A percentile compares a stretch with the other conserved stretches of the same genome.
Conservation (phyloP, 257 asterid genomes). For the Linaria vulgaris region DNA sequence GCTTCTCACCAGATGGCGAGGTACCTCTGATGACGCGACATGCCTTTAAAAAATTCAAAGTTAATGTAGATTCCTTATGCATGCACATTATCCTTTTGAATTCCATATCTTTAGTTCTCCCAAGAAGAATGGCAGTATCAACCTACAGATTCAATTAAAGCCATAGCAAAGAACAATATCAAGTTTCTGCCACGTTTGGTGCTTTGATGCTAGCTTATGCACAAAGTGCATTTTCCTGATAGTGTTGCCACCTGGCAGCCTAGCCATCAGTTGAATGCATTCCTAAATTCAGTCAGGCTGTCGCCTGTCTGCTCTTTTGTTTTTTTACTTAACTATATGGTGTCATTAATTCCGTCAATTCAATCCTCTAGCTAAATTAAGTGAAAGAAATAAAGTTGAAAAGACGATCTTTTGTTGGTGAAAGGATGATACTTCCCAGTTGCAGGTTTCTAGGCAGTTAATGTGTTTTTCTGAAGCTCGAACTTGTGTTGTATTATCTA, state of each 20-base stretch:
- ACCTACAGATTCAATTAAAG: conserved; percentile 2
- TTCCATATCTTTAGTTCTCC: not conserved
- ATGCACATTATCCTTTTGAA: conserved; percentile 2
- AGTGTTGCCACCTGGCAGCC: not conserved
- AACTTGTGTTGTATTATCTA: not conserved
- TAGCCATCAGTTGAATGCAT: not conserved
- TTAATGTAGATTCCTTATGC: conserved; percentile 15
- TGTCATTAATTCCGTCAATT: not conserved
- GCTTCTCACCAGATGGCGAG: conserved; percentile 99
- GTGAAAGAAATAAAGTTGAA: not conserved
- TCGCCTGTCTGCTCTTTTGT: not conserved
- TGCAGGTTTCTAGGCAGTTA: not conserved
- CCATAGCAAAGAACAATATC: conserved; percentile 15
- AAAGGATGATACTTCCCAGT: conserved; percentile 1
- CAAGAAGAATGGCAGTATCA: conserved; percentile 15
- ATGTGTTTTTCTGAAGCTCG: not conserved
- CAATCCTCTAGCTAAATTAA: not conserved
- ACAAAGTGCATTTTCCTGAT: not conserved
- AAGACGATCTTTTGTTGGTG: not conserved
- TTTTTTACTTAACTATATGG: not conserved
- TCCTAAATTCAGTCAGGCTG: conserved; percentile 10
- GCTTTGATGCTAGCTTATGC: not conserved
- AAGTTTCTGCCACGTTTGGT: not conserved
- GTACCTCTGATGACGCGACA: conserved; percentile 38
- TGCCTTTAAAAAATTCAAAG: conserved; percentile 10